Base-by-base conservation (phyloP, 208 protist genomes). In the Leptomonas pyrrhocoris region DNA sequence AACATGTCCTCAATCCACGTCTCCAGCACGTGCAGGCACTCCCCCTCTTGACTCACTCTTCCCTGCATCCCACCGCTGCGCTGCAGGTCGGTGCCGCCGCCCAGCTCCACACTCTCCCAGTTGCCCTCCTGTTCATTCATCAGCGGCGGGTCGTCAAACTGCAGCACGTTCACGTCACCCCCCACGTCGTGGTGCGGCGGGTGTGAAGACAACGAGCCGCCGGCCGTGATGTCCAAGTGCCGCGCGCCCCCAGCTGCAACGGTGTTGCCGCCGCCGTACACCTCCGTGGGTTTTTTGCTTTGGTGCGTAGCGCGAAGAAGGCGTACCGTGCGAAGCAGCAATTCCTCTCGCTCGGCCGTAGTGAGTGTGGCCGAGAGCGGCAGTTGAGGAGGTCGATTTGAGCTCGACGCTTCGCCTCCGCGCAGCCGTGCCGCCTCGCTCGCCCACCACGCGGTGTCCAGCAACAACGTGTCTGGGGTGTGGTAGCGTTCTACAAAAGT, bases 121-220 rank as follows among this genome's bases (percentile, higher is more conserved):
- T 16, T 69, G 45, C 55, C 51, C 51, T 59, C 45, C 27, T 25
- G 40, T n/a, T 13, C 58, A n/a, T 13, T 40, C 6, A 16, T 28
- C 31, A 43, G 54, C 16, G 28, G 30, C 28, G 42, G 28, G 38
- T 72, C 60, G 7, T 73, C 74, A 57, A 85, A 49, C 11, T 34
- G 54, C 27, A 85, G 50, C 18, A 83, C 77, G 18, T 83, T 82
- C 40, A 60, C 49, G 6, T 74, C 65, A 1, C 28, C 59, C 8
- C 34, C 11, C 16, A 34, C 50, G 11, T 65, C 25, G 13, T 12
- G 27, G 18, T 25, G 53, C 38, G 13, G 38, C 31, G 34, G 53
- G 18, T 19, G 28, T 4, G 45, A 11, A 3, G 59, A 40, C 18
- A 31, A 19, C 25, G 68, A 9, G 34, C 31, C 27, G 25, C 23